A percentile compares a stretch with the other conserved stretches of the same genome.
Evolutionary conservation across 805 yeast species (phyloP).

Genomic region (Candida nemodendra): DNA sequence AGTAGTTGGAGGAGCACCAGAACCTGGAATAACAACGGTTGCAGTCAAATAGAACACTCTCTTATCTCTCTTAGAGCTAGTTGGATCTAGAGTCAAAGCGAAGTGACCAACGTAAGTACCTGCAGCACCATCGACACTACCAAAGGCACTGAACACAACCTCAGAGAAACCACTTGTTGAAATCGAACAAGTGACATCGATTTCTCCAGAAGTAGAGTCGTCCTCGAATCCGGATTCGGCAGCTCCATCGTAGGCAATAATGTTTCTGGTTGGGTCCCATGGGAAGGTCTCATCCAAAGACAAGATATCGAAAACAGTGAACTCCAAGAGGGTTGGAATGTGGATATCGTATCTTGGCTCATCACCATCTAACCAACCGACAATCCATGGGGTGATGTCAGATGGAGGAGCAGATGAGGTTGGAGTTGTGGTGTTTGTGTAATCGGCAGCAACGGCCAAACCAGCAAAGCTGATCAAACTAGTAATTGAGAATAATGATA

Average conservation of each 20-base stretch:
- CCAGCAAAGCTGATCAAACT: constrained; percentile 16
- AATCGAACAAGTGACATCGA: constrained; percentile 16
- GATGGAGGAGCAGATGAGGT: constrained; percentile 10
- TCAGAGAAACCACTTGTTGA: constrained; percentile 9
- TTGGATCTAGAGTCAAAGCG: constrained; percentile 21
- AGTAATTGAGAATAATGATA: constrained; percentile 18
- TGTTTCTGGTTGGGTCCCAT: constrained; percentile 10
- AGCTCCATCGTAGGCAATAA: constrained; percentile 8
- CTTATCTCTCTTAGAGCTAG: constrained; percentile 22
- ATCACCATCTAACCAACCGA: constrained; percentile 15
- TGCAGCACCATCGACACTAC: constrained; percentile 8
- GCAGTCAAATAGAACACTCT: constrained; percentile 25
- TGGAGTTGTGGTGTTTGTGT: constrained; percentile 20
- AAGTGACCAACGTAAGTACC: constrained; percentile 22
- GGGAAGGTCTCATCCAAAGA: constrained; percentile 20
- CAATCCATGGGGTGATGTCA: constrained; percentile 18
- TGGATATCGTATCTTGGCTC: constrained; percentile 20
- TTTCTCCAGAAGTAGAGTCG: constrained; percentile 16
- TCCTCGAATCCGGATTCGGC: constrained; percentile 11
- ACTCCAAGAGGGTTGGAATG: constrained; percentile 18
- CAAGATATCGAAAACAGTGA: constrained; percentile 12
- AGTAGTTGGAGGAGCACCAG: constrained; percentile 7
- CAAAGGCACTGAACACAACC: constrained; percentile 19
- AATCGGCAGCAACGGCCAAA: constrained; percentile 18
- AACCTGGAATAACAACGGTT: constrained; percentile 14